Evolutionary conservation across 306 rosid species (phyloP).

Genomic region (Vigna reflexopilosa): DNA sequence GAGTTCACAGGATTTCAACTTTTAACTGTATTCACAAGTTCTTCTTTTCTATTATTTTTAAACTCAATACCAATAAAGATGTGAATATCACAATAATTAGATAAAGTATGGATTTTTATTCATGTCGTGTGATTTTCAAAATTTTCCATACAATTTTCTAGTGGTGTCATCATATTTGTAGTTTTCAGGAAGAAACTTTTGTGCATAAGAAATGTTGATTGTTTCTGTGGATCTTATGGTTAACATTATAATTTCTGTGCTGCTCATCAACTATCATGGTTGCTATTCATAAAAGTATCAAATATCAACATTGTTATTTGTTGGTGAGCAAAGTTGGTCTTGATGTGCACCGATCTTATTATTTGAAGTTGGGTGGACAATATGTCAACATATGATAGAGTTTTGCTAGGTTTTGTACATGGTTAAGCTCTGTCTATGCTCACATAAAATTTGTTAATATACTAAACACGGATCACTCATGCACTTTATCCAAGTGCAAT

Average conservation of each 20-base stretch:
- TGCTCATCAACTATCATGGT: constrained; percentile 8
- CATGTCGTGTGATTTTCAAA: not conserved
- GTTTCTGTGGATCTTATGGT: not conserved
- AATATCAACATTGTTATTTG: constrained; percentile 18
- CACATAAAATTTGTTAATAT: not conserved
- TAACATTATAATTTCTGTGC: not conserved
- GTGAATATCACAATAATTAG: not conserved
- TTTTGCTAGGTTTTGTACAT: constrained; percentile 17
- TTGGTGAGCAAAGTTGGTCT: constrained; percentile 15
- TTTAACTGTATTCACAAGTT: not conserved
- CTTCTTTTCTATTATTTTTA: not conserved
- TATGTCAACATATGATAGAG: constrained; percentile 5
- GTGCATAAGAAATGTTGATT: not conserved
- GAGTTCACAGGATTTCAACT: not conserved
- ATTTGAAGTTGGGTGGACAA: not conserved
- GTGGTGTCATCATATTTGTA: not conserved
- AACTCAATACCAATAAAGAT: not conserved
- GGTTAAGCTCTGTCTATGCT: not conserved
- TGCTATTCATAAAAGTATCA: constrained; percentile 9
- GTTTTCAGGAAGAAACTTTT: not conserved
- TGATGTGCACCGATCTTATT: not conserved
- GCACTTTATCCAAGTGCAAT: not conserved
- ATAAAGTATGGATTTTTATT: not conserved
- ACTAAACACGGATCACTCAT: not conserved
- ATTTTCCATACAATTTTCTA: not conserved